Evolutionary conservation across 2,329 filamentous ascomycete genomes (phyloP).

Genomic region (Harringtonia aguacate): DNA sequence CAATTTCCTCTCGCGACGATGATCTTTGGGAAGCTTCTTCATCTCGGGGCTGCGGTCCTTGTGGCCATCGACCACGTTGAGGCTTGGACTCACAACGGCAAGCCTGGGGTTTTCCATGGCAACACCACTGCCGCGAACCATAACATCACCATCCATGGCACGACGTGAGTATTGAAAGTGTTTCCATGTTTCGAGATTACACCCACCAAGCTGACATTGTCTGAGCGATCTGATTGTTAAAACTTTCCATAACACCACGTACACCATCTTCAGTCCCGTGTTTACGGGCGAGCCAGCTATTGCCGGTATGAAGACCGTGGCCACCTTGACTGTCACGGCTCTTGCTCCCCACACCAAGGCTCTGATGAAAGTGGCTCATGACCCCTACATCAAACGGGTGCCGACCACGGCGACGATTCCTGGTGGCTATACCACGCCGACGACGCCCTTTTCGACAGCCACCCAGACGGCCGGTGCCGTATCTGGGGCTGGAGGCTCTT

Average conservation of each 20-base stretch:
- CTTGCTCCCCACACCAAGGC: background rate
- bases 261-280: background rate
- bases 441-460: background rate
- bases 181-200: background rate
- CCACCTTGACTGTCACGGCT: background rate
- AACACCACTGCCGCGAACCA: background rate
- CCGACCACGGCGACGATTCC: background rate
- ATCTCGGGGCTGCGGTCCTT: background rate
- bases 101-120: too few relatives aligned
- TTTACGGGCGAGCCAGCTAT: background rate
- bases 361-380: too few relatives aligned
- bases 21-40: background rate
- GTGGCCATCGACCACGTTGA: background rate
- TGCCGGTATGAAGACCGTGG: background rate
- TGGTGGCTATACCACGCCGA: background rate
- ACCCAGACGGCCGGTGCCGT: too few relatives aligned
- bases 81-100: background rate
- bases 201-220: background rate
- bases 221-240: background rate
- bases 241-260: background rate
- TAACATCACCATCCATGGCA: background rate
- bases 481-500: background rate
- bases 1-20: background rate
- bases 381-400: background rate
- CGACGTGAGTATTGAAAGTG: background rate